These are phyloP conservation scores for Linum lewisii DNA, from an alignment of 345 rosid species.

Conservation along the genomic window DNA sequence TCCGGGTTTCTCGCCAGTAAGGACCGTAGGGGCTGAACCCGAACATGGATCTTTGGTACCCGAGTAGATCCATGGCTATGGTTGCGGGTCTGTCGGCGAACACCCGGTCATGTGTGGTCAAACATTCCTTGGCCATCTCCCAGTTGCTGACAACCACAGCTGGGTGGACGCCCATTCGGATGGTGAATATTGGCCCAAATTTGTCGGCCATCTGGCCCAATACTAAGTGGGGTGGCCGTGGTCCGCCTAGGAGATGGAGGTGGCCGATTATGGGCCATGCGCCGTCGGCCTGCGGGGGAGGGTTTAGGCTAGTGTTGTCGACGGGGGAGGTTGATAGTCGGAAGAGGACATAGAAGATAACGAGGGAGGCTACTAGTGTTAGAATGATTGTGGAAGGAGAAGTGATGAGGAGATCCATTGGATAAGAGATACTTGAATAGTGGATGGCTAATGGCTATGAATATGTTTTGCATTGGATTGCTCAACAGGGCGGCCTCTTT, in stretches of 20 bases:
- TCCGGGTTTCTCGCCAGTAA: constrained; percentile 30
- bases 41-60: constrained; percentile 18
- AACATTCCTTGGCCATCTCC: too few relatives aligned
- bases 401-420: too few relatives aligned
- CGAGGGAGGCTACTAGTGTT: too few relatives aligned
- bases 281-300: constrained; percentile 1
- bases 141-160: constrained; percentile 20
- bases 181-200: constrained; percentile 28
- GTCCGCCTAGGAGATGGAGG: constrained; percentile 28
- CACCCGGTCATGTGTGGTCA: constrained; percentile 19
- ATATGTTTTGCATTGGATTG: too few relatives aligned
- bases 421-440: too few relatives aligned
- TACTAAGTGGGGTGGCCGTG: constrained; percentile 19
- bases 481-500: too few relatives aligned
- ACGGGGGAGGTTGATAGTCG: too few relatives aligned
- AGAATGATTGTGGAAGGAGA: too few relatives aligned
- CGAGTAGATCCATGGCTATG: constrained; percentile 13
- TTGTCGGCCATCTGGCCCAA: constrained; percentile 24
- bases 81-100: constrained; percentile 25
- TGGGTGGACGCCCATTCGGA: constrained; percentile 22
- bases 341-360: too few relatives aligned
- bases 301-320: too few relatives aligned
- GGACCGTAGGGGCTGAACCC: constrained; percentile 24
- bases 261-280: constrained; percentile 36
- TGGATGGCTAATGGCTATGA: too few relatives aligned